Evolutionary conservation across 2,329 filamentous ascomycete species (phyloP), one percentile per base, ranked within the genome.

Genomic region (Xylogone sp.): DNA sequence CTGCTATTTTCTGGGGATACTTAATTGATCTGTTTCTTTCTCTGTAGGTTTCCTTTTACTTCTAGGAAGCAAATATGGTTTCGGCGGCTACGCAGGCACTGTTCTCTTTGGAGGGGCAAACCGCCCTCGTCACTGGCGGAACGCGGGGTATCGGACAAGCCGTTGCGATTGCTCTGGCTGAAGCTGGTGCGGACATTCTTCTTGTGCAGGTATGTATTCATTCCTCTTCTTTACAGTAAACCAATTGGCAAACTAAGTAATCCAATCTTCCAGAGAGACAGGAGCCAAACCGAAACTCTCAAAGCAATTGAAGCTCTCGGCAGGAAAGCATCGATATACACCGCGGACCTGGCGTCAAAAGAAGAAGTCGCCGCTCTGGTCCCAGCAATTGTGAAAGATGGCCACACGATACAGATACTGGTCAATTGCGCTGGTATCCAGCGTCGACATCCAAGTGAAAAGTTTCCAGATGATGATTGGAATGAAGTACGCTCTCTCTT

Each of bases 381-480:
- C 1, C 80, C 84, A 21, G 70, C 71, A 19, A 68, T 91, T 51
- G 73, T 88, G n/a, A 71, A 75, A 42, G 81, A 84, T 62, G 79
- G 79, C 46, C 77, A 84, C 65, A 65, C 82, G 64, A 82, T 95
- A 56, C 80, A 88, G 64, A 88, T 95, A 63, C 80, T 96, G 7
- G 73, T 96, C 61, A 96, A 92, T 73, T 93, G 88, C 71, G 91
- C 88, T 18, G 91, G 91, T 21, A 92, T 96, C 65, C 91, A 96
- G 69, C 79, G 84, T 56, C 79, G 90, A 13, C 87, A 94, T 68
- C 82, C 88, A 0, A 83, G 86, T 43, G 82, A 90, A 61, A 69
- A 79, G 53, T 96, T 96, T 65, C 89, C 89, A 0, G 82, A 87
- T 65, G 71, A 75, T 43, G 88, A 94, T 72, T 95, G 90, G 79